A percentile compares a stretch with the other conserved stretches of the same genome.
These are phyloP conservation scores for Backusella mclennaniae DNA, from an alignment of 192 early-diverging fungal species.

Conservation along the genomic window DNA sequence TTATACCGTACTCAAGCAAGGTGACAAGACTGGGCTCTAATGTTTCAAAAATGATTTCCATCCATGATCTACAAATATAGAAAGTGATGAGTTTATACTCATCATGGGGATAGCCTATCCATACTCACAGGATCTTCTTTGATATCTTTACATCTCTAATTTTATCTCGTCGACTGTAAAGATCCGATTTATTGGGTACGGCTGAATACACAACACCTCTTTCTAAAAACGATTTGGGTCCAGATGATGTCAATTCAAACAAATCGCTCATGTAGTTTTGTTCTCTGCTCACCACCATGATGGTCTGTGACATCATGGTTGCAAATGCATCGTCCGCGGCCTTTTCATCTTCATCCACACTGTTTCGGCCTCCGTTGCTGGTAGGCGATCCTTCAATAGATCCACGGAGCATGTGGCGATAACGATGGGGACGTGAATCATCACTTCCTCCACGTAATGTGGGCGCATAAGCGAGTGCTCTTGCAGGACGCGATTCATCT, in stretches of 20 bases:
- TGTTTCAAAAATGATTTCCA: conserved; percentile 77
- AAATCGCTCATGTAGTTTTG: conserved; percentile 92
- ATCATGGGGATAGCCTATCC: background rate
- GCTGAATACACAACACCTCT: conserved; percentile 36
- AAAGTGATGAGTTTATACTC: background rate
- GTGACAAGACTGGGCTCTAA: conserved; percentile 68
- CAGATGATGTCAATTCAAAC: conserved; percentile 63
- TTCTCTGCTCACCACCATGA: conserved; percentile 72
- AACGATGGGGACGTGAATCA: conserved; percentile 24
- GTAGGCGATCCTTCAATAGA: conserved; percentile 26
- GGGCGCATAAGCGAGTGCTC: conserved; percentile 27
- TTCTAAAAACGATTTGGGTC: conserved; percentile 46
- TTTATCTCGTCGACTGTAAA: conserved; percentile 51
- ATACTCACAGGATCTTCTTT: conserved; percentile 65
- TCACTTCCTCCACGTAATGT: conserved; percentile 22
- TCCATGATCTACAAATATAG: conserved; percentile 61
- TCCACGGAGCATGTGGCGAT: conserved; percentile 26
- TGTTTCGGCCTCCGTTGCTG: conserved; percentile 23
- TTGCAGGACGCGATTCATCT: conserved; percentile 28
- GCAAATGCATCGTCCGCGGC: conserved; percentile 48
- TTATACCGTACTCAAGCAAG: conserved; percentile 74
- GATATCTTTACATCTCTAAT: conserved; percentile 68
- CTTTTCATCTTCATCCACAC: conserved; percentile 45
- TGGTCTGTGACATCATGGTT: conserved; percentile 58
- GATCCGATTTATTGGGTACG: conserved; percentile 37